Evolutionary conservation across 352 stramenopile species (phyloP).

Genomic region (Pythium chondricola): DNA sequence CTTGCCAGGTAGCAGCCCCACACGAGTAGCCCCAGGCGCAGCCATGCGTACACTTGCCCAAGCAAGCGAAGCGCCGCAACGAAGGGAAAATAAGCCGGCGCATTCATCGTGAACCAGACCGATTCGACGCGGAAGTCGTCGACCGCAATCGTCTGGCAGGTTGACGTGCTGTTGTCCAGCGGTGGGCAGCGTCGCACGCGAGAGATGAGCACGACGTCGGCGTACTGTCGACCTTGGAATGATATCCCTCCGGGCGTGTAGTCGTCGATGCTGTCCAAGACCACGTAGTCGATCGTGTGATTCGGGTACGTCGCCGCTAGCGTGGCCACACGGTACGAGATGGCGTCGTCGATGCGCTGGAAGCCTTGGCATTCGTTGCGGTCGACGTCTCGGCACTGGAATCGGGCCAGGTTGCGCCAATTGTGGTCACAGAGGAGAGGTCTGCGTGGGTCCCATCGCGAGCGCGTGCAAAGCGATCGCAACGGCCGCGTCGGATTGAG

Average conservation of each 20-base stretch:
- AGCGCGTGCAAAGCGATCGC: too few species aligned
- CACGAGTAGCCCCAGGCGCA: constrained; percentile 25
- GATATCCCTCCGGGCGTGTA: constrained; percentile 2
- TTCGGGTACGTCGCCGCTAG: constrained; percentile 5
- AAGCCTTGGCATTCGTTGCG: too few species aligned
- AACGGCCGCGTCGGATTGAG: neutral
- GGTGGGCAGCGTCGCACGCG: neutral
- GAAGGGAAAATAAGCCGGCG: constrained; percentile 24
- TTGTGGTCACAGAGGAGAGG: neutral
- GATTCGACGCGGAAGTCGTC: constrained; percentile 42
- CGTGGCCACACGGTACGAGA: neutral
- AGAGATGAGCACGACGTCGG: constrained; percentile 2
- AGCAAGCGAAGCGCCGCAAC: constrained; percentile 20
- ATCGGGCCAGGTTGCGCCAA: too few species aligned
- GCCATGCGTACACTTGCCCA: constrained; percentile 32
- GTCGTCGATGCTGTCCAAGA: constrained; percentile 10
- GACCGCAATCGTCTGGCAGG: constrained; percentile 31
- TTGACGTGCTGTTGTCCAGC: neutral
- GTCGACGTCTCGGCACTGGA: too few species aligned
- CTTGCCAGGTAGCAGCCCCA: constrained; percentile 11
- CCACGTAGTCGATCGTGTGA: constrained; percentile 2
- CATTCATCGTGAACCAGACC: constrained; percentile 17
- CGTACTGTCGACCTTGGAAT: constrained; percentile 1
- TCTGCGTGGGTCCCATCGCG: too few species aligned
- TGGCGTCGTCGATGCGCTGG: neutral